Conservation (phyloP, 78 protist genomes). For the Polysphondylium violaceum region DNA sequence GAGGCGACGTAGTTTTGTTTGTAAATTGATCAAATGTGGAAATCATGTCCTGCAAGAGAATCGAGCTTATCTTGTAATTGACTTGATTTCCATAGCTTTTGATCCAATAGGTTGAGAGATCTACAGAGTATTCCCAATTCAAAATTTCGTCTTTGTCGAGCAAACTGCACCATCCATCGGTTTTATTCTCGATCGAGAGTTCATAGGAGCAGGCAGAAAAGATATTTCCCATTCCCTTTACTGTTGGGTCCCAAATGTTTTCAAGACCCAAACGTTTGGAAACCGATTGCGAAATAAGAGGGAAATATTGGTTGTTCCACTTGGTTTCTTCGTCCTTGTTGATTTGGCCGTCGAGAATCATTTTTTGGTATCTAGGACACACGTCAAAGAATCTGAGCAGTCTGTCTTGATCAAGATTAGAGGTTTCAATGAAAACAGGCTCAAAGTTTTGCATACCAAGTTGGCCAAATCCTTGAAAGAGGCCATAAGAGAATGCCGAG, state of each 20-base stretch:
- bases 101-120: constrained; percentile 42
- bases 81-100: constrained; percentile 44
- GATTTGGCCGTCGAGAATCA: background rate
- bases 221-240: background rate
- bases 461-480: constrained; percentile 22
- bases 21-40: background rate
- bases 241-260: constrained; percentile 25
- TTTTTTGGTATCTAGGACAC: background rate
- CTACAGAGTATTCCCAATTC: constrained; percentile 43
- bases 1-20: background rate
- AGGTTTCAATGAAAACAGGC: constrained; percentile 14
- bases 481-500: constrained; percentile 22
- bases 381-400: constrained; percentile 57
- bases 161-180: constrained; percentile 44
- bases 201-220: constrained; percentile 50
- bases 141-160: constrained; percentile 7
- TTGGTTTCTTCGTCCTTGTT: background rate
- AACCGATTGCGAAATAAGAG: constrained; percentile 3
- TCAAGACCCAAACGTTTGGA: constrained; percentile 26
- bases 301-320: background rate
- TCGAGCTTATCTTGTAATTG: constrained; percentile 31
- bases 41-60: constrained; percentile 7
- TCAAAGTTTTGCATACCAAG: constrained; percentile 12
- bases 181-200: constrained; percentile 10
- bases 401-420: constrained; percentile 8